phyloP scores from a whole-genome alignment of 352 stramenopile genomes.

The Thalassiosira pacifica region DNA sequence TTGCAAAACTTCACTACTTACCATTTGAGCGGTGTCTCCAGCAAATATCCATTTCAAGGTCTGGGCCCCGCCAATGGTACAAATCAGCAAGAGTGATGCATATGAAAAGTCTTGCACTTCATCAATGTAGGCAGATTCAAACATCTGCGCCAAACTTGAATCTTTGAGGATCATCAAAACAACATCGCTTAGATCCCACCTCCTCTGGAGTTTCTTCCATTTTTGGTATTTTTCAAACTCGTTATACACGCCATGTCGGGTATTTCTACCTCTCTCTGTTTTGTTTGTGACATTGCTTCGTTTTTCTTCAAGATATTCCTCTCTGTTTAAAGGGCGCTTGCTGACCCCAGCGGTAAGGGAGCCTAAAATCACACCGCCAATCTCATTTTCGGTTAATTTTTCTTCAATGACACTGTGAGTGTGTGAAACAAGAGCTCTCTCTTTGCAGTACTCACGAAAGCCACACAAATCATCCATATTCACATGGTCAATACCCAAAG shows the following conservation, averaged over 20 bases:
- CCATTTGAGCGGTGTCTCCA: constrained; percentile 62
- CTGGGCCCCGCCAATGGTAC: constrained; percentile 42
- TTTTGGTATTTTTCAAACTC: constrained; percentile 51
- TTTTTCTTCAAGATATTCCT: constrained; percentile 54
- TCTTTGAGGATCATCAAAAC: constrained; percentile 50
- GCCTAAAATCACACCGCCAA: constrained; percentile 56
- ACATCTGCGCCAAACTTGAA: constrained; percentile 31
- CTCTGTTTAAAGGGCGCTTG: constrained; percentile 33
- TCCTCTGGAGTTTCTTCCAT: constrained; percentile 33
- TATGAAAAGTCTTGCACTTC: constrained; percentile 63
- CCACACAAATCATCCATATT: constrained; percentile 44
- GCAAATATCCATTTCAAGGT: constrained; percentile 58
- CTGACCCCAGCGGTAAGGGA: constrained; percentile 35
- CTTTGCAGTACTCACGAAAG: constrained; percentile 47
- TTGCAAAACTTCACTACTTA: constrained; percentile 17
- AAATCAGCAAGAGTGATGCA: constrained; percentile 55
- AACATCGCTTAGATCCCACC: constrained; percentile 48
- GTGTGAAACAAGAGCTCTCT: constrained; percentile 37
- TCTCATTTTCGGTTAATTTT: constrained; percentile 60
- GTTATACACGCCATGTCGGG: constrained; percentile 39
- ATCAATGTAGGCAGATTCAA: constrained; percentile 58
- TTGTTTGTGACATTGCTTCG: constrained; percentile 58
- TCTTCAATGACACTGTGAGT: constrained; percentile 29
- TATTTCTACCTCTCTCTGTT: constrained; percentile 25
- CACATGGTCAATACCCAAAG: constrained; percentile 32